These are phyloP conservation scores for Debaryomyces coudertii DNA, from an alignment of 1,139 yeast species.

Conservation along the genomic window DNA sequence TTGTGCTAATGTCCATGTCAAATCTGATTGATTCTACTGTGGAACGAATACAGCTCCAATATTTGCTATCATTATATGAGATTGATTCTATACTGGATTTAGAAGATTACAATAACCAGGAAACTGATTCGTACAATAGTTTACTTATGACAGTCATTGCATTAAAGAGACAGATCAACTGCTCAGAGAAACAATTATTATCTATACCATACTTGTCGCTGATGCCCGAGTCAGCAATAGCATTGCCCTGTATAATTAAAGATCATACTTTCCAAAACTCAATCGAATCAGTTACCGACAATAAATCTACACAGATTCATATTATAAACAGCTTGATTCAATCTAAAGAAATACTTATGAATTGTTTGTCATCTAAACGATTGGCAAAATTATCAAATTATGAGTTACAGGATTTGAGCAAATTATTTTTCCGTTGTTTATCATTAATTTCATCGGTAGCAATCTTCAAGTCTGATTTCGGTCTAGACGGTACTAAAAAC, in stretches of 20 bases:
- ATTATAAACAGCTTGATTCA: slow-evolving; percentile 21
- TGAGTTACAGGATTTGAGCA: slow-evolving; percentile 25
- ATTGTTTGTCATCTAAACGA: slow-evolving; percentile 11
- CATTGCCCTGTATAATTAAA: slow-evolving; percentile 19
- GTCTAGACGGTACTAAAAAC: not conserved
- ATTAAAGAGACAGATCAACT: slow-evolving; percentile 10
- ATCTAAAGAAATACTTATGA: slow-evolving; percentile 22
- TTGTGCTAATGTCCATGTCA: slow-evolving; percentile 1
- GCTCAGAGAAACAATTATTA: slow-evolving; percentile 12
- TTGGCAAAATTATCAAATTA: slow-evolving; percentile 17
- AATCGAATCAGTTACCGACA: not conserved
- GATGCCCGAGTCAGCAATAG: slow-evolving; percentile 10
- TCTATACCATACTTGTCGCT: slow-evolving; percentile 13
- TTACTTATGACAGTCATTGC: slow-evolving; percentile 4
- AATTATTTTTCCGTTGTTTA: slow-evolving; percentile 26
- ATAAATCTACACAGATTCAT: slow-evolving; percentile 3
- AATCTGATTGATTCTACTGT: not conserved
- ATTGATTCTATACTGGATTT: not conserved
- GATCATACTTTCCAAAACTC: not conserved
- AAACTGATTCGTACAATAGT: not conserved
- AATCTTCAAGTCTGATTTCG: slow-evolving; percentile 22
- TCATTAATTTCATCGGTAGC: slow-evolving; percentile 31
- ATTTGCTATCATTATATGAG: slow-evolving; percentile 10
- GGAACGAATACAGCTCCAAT: slow-evolving; percentile 6
- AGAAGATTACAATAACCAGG: not conserved